phyloP scores from a whole-genome alignment of 2,329 filamentous ascomycete species.

The Hymenoscyphus repandus region DNA sequence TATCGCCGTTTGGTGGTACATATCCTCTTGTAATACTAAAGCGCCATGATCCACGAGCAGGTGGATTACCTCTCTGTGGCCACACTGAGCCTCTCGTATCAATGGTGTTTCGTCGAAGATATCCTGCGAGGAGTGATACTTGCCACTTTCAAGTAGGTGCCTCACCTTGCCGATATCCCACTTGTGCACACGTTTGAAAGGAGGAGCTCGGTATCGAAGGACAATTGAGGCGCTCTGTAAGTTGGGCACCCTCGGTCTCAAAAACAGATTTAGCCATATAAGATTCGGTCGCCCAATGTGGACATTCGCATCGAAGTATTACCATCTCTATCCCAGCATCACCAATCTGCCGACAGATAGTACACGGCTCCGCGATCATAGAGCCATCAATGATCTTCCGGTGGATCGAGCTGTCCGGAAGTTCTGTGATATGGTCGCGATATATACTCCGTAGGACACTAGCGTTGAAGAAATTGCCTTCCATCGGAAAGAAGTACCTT shows the following conservation, averaged over 20 bases:
- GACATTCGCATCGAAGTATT: constrained; percentile 7
- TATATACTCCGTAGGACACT: no score
- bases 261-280: constrained; percentile 5
- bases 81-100: constrained; percentile 2
- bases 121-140: constrained; percentile 1
- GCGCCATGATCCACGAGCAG: constrained; percentile 3
- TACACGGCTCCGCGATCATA: background rate
- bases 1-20: constrained; percentile 4
- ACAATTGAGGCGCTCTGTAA: constrained; percentile 4
- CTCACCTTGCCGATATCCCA: constrained; percentile 1
- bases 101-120: constrained; percentile 6
- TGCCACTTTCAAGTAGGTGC: constrained; percentile 6
- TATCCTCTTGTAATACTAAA: background rate
- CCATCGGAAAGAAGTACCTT: no score
- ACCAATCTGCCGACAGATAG: constrained; percentile 1
- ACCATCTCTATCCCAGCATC: constrained; percentile 5
- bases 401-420: no score
- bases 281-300: constrained; percentile 1
- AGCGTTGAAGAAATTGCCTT: no score
- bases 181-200: background rate
- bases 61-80: background rate
- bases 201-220: constrained; percentile 1
- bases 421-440: no score
- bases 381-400: no score
- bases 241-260: constrained; percentile 4